phyloP scores from a whole-genome alignment of 352 stramenopile species.

The Globisporangium nodosum region DNA sequence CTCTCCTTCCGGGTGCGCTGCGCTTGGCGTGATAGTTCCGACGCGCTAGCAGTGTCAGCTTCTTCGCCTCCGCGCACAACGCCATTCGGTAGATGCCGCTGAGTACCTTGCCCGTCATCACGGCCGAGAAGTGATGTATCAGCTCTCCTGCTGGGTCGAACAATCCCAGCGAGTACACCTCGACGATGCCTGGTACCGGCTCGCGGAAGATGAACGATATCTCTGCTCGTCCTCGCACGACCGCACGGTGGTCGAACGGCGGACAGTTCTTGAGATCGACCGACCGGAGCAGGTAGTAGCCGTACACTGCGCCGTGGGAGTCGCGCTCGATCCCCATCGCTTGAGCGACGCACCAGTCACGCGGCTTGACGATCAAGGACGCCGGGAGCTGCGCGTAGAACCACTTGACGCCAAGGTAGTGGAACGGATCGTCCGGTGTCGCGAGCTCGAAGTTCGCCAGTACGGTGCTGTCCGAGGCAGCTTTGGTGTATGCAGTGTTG shows the following conservation, averaged over 20 bases:
- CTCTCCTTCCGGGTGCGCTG: no score
- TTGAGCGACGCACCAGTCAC: slow-evolving; percentile 27
- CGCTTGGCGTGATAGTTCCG: no score
- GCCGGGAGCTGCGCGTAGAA: slow-evolving; percentile 24
- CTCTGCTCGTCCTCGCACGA: slow-evolving; percentile 24
- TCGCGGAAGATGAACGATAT: slow-evolving; percentile 35
- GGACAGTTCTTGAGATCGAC: slow-evolving; percentile 33
- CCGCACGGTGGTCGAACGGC: slow-evolving; percentile 19
- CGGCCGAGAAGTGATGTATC: slow-evolving; percentile 16
- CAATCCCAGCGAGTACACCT: slow-evolving; percentile 32
- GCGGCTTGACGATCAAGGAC: slow-evolving; percentile 12
- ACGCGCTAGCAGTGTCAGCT: slow-evolving; percentile 35
- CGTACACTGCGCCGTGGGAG: no score
- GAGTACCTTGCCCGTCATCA: slow-evolving; percentile 20
- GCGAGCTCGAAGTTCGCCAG: slow-evolving; percentile 38
- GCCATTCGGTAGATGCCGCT: slow-evolving; percentile 19
- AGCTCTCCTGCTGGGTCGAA: slow-evolving; percentile 39
- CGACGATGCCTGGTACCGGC: slow-evolving; percentile 22
- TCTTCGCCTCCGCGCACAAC: slow-evolving; percentile 44
- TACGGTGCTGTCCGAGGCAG: slow-evolving; percentile 26
- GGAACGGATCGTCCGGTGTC: slow-evolving; percentile 30
- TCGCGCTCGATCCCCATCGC: slow-evolving; percentile 37
- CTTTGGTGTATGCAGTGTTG: no score
- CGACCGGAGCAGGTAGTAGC: no score
- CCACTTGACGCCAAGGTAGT: slow-evolving; percentile 48